Percentiles rank a stretch among this genome's conserved stretches.
Conservation (phyloP, 176 grass and related monocot species). For the Triticum monococcum region DNA sequence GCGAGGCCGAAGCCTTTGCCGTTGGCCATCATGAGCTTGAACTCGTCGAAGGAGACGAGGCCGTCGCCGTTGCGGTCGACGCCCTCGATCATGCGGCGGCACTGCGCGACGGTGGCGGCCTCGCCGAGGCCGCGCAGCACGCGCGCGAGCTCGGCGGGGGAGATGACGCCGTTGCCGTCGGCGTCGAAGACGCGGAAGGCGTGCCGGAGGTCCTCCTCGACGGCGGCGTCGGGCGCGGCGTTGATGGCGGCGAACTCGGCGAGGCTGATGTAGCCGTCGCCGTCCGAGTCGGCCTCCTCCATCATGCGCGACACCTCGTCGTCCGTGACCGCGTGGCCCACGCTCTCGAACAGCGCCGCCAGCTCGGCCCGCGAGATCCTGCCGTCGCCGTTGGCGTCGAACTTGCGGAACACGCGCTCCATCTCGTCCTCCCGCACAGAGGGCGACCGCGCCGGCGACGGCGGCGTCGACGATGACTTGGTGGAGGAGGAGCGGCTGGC, state of each 20-base stretch:
- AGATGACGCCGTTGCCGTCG: slow-evolving; percentile 71
- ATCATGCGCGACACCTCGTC: slow-evolving; percentile 82
- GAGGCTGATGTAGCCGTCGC: slow-evolving; percentile 77
- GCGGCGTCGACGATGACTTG: neutral
- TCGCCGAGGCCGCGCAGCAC: slow-evolving; percentile 70
- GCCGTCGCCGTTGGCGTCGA: slow-evolving; percentile 90
- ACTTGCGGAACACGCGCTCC: slow-evolving; percentile 84
- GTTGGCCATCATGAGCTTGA: slow-evolving; percentile 86
- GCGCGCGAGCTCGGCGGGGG: slow-evolving; percentile 66
- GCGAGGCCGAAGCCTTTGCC: neutral
- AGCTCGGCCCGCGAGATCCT: slow-evolving; percentile 68
- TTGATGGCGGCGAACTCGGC: slow-evolving; percentile 80
- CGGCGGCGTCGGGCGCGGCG: neutral
- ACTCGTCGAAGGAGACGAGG: slow-evolving; percentile 78
- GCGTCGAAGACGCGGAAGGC: slow-evolving; percentile 83
- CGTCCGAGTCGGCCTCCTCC: slow-evolving; percentile 81
- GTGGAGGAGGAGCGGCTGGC: neutral
- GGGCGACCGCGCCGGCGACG: neutral
- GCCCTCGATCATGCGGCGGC: slow-evolving; percentile 85
- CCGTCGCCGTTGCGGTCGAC: slow-evolving; percentile 89
- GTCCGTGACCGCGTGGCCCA: slow-evolving; percentile 56
- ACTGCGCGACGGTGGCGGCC: slow-evolving; percentile 71
- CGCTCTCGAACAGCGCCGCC: slow-evolving; percentile 52
- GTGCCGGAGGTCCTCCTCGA: slow-evolving; percentile 78
- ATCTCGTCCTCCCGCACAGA: slow-evolving; percentile 33